Conservation (phyloP, 352 stramenopile species). For the Blastocystis sp. region DNA sequence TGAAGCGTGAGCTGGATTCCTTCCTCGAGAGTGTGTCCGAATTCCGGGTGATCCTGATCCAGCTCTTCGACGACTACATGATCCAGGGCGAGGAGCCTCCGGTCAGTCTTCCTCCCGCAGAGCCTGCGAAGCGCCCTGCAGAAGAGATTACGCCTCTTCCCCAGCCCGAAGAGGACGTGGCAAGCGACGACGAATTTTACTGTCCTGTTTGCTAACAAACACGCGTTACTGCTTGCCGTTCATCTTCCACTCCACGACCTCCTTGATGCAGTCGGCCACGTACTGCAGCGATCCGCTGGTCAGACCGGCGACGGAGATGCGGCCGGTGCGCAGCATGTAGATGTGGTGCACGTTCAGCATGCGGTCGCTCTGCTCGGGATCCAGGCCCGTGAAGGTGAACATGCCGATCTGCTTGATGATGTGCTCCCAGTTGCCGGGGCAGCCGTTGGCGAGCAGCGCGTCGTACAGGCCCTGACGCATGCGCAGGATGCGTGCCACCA, state of each 20-base stretch:
- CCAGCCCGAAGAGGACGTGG: neutral
- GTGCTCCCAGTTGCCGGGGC: conserved; percentile 87
- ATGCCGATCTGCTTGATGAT: conserved; percentile 96
- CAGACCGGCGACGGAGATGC: conserved; percentile 92
- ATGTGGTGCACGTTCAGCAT: conserved; percentile 93
- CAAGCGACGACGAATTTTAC: conserved; percentile 50
- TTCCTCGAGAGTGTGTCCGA: neutral
- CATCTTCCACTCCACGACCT: conserved; percentile 78
- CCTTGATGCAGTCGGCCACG: conserved; percentile 87
- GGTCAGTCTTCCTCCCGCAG: neutral
- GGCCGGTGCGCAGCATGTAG: conserved; percentile 94
- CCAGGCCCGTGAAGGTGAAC: conserved; percentile 88
- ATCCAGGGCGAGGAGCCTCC: neutral
- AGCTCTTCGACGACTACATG: neutral
- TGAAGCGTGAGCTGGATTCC: neutral
- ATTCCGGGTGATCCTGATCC: neutral
- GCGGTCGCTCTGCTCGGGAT: conserved; percentile 86
- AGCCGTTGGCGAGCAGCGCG: conserved; percentile 83
- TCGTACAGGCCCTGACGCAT: conserved; percentile 75
- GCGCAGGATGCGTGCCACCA: conserved; percentile 71
- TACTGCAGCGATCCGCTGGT: conserved; percentile 93
- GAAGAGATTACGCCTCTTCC: neutral
- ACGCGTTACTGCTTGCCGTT: conserved; percentile 69
- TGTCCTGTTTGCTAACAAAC: conserved; percentile 45
- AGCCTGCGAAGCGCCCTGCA: neutral